Conservation (phyloP, 1,284 basidiomycete species). For the Naganishia sp. region DNA sequence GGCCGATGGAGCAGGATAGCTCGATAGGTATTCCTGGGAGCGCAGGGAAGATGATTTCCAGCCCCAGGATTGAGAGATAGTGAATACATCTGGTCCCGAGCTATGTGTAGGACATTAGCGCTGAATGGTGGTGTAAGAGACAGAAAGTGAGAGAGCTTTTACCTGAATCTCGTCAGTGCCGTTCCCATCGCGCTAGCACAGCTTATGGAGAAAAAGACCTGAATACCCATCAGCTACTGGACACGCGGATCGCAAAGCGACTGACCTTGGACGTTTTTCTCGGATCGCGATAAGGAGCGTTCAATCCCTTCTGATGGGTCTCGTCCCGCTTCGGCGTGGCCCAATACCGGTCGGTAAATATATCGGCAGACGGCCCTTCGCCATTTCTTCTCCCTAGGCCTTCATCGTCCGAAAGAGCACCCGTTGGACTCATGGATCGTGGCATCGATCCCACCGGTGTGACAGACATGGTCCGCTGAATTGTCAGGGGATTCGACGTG, state of each 20-base stretch:
- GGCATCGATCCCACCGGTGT: slow-evolving; percentile 23
- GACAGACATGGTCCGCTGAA: slow-evolving; percentile 31
- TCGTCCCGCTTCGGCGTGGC: slow-evolving; percentile 7
- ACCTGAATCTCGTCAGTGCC: slow-evolving; percentile 72
- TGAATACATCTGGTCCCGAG: slow-evolving; percentile 81
- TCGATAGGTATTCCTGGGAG: slow-evolving; percentile 51
- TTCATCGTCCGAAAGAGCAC: slow-evolving; percentile 23
- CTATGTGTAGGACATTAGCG: slow-evolving; percentile 26
- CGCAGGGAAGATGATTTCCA: slow-evolving; percentile 56
- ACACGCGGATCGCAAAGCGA: not conserved
- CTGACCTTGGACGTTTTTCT: slow-evolving; percentile 51
- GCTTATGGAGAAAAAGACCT: slow-evolving; percentile 74
- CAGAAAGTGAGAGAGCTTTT: slow-evolving; percentile 36
- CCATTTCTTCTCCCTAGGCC: slow-evolving; percentile 9
- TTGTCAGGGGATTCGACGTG: slow-evolving; percentile 20
- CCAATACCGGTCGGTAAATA: slow-evolving; percentile 19
- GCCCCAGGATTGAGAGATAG: slow-evolving; percentile 62
- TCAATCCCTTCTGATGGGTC: slow-evolving; percentile 10
- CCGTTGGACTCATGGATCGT: slow-evolving; percentile 20
- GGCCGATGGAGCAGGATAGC: slow-evolving; percentile 19
- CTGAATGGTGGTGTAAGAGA: not conserved
- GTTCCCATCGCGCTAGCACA: slow-evolving; percentile 80
- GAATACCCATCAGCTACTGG: not conserved
- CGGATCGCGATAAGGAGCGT: slow-evolving; percentile 52
- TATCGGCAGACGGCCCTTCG: slow-evolving; percentile 7